Percentiles rank a stretch among this genome's conserved stretches.
Conservation (phyloP, 2,329 filamentous ascomycete species). For the Dothideomycetes sp. region DNA sequence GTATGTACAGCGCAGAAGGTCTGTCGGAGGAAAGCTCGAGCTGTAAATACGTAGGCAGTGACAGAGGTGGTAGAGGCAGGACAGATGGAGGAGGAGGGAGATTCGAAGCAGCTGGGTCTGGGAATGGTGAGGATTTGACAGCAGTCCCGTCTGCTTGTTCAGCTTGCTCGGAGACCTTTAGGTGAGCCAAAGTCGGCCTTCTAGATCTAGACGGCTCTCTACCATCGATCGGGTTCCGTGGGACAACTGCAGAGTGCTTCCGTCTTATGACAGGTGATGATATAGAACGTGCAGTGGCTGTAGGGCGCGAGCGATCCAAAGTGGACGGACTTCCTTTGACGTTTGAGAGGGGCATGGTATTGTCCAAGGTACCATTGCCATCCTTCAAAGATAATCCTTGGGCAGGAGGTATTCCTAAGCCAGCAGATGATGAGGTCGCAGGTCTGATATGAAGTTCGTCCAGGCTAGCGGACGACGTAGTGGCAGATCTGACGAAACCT, state of each 20-base stretch:
- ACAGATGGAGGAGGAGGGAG: slow-evolving; percentile 42
- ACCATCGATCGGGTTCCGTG: slow-evolving; percentile 6
- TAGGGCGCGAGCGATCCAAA: neutral
- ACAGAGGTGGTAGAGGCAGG: slow-evolving; percentile 51
- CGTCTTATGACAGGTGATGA: slow-evolving; percentile 26
- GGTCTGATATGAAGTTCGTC: no score
- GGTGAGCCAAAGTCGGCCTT: slow-evolving; percentile 17
- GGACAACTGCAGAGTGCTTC: slow-evolving; percentile 16
- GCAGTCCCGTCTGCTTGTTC: slow-evolving; percentile 2
- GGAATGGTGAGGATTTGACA: slow-evolving; percentile 21
- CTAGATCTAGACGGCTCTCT: slow-evolving; percentile 6
- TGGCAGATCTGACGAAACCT: no score
- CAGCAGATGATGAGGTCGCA: no score
- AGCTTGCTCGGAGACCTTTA: slow-evolving; percentile 23
- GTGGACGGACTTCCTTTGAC: neutral
- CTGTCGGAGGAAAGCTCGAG: slow-evolving; percentile 50
- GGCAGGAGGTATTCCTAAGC: slow-evolving; percentile 1
- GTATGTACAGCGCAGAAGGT: slow-evolving; percentile 53
- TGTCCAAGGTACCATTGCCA: no score
- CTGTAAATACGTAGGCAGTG: slow-evolving; percentile 54
- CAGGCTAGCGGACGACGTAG: no score
- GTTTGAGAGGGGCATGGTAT: slow-evolving; percentile 13
- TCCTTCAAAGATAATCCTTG: no score
- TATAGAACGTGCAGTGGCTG: slow-evolving; percentile 18
- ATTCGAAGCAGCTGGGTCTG: slow-evolving; percentile 26